Evolutionary conservation across 2,329 filamentous ascomycete species (phyloP).

Genomic region (Hypoxylon sp.): DNA sequence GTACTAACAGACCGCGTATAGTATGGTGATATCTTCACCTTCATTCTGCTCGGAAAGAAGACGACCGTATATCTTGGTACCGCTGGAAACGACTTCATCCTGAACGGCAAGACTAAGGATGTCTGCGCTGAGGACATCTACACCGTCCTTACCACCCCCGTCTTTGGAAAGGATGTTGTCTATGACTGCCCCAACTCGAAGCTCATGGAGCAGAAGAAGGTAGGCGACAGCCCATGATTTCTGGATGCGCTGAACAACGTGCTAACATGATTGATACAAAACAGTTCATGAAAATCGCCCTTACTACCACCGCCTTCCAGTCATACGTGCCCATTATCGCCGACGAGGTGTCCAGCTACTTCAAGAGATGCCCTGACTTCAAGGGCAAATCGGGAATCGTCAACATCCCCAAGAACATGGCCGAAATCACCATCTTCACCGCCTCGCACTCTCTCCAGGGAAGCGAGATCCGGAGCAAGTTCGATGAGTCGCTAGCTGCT

Average conservation of each 20-base stretch:
- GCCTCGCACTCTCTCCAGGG: slow-evolving; percentile 89
- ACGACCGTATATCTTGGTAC: slow-evolving; percentile 88
- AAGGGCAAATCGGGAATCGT: slow-evolving; percentile 76
- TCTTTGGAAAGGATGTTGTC: slow-evolving; percentile 87
- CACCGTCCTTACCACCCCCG: slow-evolving; percentile 77
- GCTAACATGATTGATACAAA: slow-evolving; percentile 14
- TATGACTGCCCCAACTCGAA: slow-evolving; percentile 93
- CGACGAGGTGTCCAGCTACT: slow-evolving; percentile 78
- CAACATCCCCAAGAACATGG: slow-evolving; percentile 81
- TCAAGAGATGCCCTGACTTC: slow-evolving; percentile 76
- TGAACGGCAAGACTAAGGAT: slow-evolving; percentile 91
- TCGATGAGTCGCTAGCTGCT: slow-evolving; percentile 83
- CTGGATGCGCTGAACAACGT: neutral
- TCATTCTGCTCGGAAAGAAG: slow-evolving; percentile 88
- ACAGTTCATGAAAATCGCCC: slow-evolving; percentile 84
- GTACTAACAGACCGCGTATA: slow-evolving; percentile 52
- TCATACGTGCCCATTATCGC: slow-evolving; percentile 84
- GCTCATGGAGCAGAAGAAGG: slow-evolving; percentile 97
- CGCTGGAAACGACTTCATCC: slow-evolving; percentile 88
- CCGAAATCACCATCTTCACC: slow-evolving; percentile 90
- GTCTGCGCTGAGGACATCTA: slow-evolving; percentile 94
- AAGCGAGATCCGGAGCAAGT: slow-evolving; percentile 82
- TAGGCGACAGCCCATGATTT: slow-evolving; percentile 54
- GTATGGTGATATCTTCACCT: slow-evolving; percentile 93
- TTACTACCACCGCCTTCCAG: slow-evolving; percentile 80